Conservation (phyloP, 805 yeast species). For the Isabelozyma heimii region DNA sequence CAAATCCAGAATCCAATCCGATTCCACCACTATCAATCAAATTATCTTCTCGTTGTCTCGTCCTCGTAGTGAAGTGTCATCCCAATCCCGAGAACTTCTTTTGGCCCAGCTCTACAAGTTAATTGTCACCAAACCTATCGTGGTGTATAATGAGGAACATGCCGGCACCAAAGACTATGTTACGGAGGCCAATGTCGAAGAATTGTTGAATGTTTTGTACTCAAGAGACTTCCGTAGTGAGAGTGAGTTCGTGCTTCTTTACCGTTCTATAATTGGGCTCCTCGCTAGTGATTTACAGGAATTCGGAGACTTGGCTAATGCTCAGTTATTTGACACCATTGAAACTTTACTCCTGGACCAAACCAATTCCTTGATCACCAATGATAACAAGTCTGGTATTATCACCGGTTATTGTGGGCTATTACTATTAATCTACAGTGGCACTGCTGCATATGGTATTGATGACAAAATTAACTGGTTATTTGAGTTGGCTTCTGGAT, state of each 20-base stretch:
- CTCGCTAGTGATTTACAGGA: conserved; percentile 51
- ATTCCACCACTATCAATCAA: conserved; percentile 40
- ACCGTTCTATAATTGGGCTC: conserved; percentile 39
- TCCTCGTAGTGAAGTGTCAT: conserved; percentile 44
- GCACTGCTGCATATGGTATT: conserved; percentile 48
- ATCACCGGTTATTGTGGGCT: conserved; percentile 38
- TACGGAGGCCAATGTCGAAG: conserved; percentile 31
- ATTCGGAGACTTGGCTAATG: conserved; percentile 36
- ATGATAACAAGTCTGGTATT: conserved; percentile 35
- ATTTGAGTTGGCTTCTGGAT: conserved; percentile 44
- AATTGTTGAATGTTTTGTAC: conserved; percentile 32
- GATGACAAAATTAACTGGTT: conserved; percentile 45
- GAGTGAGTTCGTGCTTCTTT: conserved; percentile 41
- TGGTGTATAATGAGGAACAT: conserved; percentile 33
- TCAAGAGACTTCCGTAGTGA: conserved; percentile 32
- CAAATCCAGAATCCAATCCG: conserved; percentile 32
- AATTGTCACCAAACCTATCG: conserved; percentile 40
- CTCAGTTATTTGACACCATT: conserved; percentile 26
- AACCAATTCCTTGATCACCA: conserved; percentile 29
- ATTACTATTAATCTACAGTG: conserved; percentile 44
- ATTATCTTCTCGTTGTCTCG: conserved; percentile 41
- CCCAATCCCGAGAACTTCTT: conserved; percentile 46
- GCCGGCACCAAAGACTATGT: conserved; percentile 36
- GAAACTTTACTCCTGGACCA: conserved; percentile 32
- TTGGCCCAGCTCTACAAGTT: conserved; percentile 50